Base-by-base conservation (phyloP, 2,329 filamentous ascomycete genomes). In the Beauveria asiatica region DNA sequence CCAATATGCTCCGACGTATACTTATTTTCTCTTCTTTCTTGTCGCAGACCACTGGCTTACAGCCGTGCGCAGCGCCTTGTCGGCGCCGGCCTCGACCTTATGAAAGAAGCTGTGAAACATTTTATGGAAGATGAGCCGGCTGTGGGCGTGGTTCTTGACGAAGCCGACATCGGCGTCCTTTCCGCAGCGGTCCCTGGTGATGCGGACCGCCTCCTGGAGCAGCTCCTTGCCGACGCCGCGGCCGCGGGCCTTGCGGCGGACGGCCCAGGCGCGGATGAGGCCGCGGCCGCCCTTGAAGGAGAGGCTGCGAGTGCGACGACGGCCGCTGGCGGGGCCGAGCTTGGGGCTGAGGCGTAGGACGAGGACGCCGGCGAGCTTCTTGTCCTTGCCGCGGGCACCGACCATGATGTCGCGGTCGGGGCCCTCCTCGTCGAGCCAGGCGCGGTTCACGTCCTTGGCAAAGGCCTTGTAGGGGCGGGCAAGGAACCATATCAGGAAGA, bases 221-320 rank as follows among this genome's bases (percentile, higher is more conserved):
- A 96, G 74, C 37, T 85, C 86, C 45, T 77, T 80, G 3, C 91
- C 92, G 25, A 95, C 78, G 0, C 91, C 90, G 63, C 84, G 83
- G 37, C 83, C 78, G 27, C 92, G 81, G 71, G 90, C 91, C 65
- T 80, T 78, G 55, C 85, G 74, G 69, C 80, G 80, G 1, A 91
- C 89, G 2, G 90, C 93, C 91, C 92, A 96, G 1, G 89, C 91
- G 30, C 89, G 83, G 61, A 96, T 86, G 52, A 91, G 77, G 9
- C 86, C 89, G 63, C 81, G 82, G 57, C 87, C 87, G 41, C 85
- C 83, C 64, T 76, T 78, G 65, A 77, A 58, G 67, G 53, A 52
- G 11, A 59, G 51, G 50, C 54, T 58, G 59, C 45, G 76, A 74
- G 62, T 71, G 59, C 72, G 71, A 21, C 67, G 67, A 30, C 63